Conservation (phyloP, 441 rosid genomes). For the Mallotus japonicus region DNA sequence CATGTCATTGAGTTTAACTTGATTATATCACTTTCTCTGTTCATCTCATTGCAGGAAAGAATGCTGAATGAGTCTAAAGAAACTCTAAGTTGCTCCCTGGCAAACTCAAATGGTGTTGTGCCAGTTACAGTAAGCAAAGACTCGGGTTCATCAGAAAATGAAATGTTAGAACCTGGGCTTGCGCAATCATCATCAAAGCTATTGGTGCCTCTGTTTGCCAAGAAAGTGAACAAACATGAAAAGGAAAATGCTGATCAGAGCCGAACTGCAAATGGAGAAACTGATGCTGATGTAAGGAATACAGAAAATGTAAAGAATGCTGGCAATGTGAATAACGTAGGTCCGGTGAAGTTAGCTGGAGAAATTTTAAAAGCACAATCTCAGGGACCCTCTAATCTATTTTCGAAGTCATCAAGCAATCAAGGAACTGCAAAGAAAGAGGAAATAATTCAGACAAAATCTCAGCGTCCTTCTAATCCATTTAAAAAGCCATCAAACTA, state of each 20-base stretch:
- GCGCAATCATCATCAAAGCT: slow-evolving; percentile 31
- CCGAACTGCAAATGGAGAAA: slow-evolving; percentile 19
- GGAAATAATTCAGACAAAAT: background rate
- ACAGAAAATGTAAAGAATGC: slow-evolving; percentile 21
- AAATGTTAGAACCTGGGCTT: slow-evolving; percentile 32
- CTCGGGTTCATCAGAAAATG: slow-evolving; percentile 29
- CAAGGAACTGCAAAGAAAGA: slow-evolving; percentile 14
- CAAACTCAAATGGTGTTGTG: slow-evolving; percentile 20
- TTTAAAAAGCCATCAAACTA: slow-evolving; percentile 28
- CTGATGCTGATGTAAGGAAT: background rate
- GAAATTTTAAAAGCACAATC: slow-evolving; percentile 23
- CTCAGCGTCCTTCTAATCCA: slow-evolving; percentile 29
- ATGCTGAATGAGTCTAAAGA: slow-evolving; percentile 51
- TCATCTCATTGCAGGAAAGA: slow-evolving; percentile 57
- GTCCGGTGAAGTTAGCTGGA: slow-evolving; percentile 8
- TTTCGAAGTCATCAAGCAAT: slow-evolving; percentile 43
- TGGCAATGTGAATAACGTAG: slow-evolving; percentile 10
- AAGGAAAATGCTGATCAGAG: slow-evolving; percentile 29
- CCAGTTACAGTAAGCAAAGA: slow-evolving; percentile 28
- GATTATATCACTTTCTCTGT: background rate
- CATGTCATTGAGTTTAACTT: background rate
- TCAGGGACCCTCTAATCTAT: slow-evolving; percentile 43
- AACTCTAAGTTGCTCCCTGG: slow-evolving; percentile 18
- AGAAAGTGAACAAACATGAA: slow-evolving; percentile 41
- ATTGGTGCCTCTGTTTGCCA: slow-evolving; percentile 42